These are phyloP conservation scores for Solanum bukasovii DNA, from an alignment of 257 asterid species.

Conservation along the genomic window DNA sequence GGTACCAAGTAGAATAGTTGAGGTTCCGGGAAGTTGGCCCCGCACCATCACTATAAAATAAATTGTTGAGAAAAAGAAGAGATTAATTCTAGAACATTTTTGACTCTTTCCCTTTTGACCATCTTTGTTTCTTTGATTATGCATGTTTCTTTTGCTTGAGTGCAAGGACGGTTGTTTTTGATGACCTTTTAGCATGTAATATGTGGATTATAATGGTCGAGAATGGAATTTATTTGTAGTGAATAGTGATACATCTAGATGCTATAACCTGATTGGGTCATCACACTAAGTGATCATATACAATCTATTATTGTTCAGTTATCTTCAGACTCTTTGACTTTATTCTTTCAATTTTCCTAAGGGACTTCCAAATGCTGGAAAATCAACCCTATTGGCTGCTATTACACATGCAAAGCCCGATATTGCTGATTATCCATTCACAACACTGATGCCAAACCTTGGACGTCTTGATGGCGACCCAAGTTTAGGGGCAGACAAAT, in stretches of 20 bases:
- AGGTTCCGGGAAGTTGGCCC: background rate
- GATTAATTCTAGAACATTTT: background rate
- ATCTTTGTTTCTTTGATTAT: background rate
- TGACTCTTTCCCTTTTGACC: too few relatives aligned
- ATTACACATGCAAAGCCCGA: slow-evolving; percentile 91
- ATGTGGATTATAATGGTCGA: background rate
- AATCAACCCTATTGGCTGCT: slow-evolving; percentile 82
- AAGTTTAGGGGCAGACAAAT: slow-evolving; percentile 62
- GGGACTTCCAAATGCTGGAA: slow-evolving; percentile 99
- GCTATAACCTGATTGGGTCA: background rate
- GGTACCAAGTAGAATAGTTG: background rate
- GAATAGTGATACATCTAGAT: background rate
- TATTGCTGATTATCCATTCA: slow-evolving; percentile 96
- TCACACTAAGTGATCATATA: background rate
- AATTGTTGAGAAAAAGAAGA: background rate
- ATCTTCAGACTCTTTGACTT: background rate
- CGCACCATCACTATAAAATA: background rate
- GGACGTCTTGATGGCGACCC: slow-evolving; percentile 98
- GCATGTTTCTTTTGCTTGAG: background rate
- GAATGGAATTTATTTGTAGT: background rate
- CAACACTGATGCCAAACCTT: slow-evolving; percentile 93
- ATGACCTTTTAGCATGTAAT: background rate
- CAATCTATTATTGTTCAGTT: background rate
- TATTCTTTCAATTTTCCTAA: slow-evolving; percentile 11
- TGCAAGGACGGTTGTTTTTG: background rate